These are phyloP conservation scores for Chloranthus sessilifolius DNA, from an alignment of 164 flowering plant species.

Conservation along the genomic window DNA sequence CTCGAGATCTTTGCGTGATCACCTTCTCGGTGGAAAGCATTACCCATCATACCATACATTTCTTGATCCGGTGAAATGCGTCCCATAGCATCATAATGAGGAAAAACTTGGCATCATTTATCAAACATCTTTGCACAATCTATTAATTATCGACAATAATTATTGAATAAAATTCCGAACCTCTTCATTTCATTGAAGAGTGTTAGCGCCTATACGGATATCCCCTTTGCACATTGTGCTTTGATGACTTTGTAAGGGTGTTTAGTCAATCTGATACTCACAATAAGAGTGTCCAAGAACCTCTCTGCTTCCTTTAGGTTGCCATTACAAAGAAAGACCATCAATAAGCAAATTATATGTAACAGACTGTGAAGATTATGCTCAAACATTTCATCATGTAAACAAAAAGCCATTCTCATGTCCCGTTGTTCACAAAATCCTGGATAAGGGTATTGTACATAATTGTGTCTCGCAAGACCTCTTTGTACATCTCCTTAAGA, in stretches of 20 bases:
- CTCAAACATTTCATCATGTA: slow-evolving; percentile 42
- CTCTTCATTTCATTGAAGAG: slow-evolving; percentile 61
- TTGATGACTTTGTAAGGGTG: slow-evolving; percentile 59
- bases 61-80: slow-evolving; percentile 46
- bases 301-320: slow-evolving; percentile 42
- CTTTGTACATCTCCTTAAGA: slow-evolving; percentile 40
- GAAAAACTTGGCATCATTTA: slow-evolving; percentile 41
- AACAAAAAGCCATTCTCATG: slow-evolving; percentile 31
- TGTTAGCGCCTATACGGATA: slow-evolving; percentile 26
- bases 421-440: slow-evolving; percentile 44
- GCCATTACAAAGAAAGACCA: slow-evolving; percentile 56
- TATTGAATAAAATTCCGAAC: slow-evolving; percentile 48
- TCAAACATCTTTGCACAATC: slow-evolving; percentile 56
- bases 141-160: slow-evolving; percentile 68
- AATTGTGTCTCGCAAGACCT: slow-evolving; percentile 50
- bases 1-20: slow-evolving; percentile 25
- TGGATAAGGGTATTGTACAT: slow-evolving; percentile 71
- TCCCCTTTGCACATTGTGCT: slow-evolving; percentile 78
- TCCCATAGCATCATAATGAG: slow-evolving; percentile 42
- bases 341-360: slow-evolving; percentile 66
- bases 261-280: slow-evolving; percentile 37
- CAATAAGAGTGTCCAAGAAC: slow-evolving; percentile 31
- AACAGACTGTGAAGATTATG: slow-evolving; percentile 48
- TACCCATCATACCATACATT: slow-evolving; percentile 34
- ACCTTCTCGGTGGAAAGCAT: slow-evolving; percentile 26